A percentile compares a stretch with the other conserved stretches of the same genome.
Evolutionary conservation across 495 filamentous ascomycete species (phyloP).

Genomic region (Pyrenula massariospora): DNA sequence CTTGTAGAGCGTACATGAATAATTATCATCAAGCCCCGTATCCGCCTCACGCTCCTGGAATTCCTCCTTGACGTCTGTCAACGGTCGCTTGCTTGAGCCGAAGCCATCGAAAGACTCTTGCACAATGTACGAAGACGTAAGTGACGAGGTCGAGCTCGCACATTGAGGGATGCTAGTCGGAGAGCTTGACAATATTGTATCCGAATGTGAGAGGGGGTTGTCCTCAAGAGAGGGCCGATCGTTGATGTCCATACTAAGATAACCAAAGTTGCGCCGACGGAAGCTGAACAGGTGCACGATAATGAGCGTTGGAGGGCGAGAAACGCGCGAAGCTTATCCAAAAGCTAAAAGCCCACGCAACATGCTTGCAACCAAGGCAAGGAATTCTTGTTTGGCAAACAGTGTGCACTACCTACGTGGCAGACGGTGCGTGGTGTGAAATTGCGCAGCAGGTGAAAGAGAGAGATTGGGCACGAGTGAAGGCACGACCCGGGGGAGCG

Average conservation of each 20-base stretch:
- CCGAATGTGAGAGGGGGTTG: background rate
- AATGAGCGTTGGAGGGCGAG: background rate
- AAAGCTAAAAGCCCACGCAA: background rate
- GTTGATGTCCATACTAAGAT: background rate
- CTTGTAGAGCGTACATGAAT: constrained; percentile 16
- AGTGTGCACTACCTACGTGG: background rate
- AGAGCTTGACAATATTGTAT: background rate
- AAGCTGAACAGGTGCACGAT: background rate
- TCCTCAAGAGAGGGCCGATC: background rate
- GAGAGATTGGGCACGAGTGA: too few relatives aligned
- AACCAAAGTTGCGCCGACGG: background rate
- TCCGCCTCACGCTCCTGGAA: constrained; percentile 26
- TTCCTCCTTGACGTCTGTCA: constrained; percentile 45
- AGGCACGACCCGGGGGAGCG: too few relatives aligned
- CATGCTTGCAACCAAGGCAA: background rate
- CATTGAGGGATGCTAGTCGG: constrained; percentile 2
- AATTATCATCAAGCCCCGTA: constrained; percentile 33
- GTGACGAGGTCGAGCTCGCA: constrained; percentile 49
- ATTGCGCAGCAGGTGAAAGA: background rate
- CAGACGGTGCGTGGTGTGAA: background rate
- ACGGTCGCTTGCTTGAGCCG: constrained; percentile 24
- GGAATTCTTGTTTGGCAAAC: background rate
- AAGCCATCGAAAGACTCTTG: constrained; percentile 39
- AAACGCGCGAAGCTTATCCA: background rate
- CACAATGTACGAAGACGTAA: constrained; percentile 39